Base-by-base conservation (phyloP, 805 yeast genomes). In the Yarrowia sp. region DNA sequence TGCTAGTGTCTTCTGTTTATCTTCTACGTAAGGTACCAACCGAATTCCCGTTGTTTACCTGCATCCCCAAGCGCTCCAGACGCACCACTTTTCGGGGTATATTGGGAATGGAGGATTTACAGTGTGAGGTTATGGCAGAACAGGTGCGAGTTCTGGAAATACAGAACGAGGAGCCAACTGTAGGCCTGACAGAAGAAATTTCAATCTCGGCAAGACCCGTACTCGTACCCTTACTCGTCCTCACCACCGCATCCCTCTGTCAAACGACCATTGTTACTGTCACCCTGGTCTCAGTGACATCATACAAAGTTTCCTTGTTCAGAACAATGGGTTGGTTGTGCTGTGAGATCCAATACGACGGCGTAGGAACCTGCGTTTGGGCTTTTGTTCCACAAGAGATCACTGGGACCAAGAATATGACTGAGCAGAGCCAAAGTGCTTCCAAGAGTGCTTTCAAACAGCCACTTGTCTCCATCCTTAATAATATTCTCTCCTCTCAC, bases 51-150 rank as follows among this genome's bases (percentile, higher is more conserved):
- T 53, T 53, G 59, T 53, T 53, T 53, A 53, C 59, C 14, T 53
- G 59, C 59, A 53, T 53, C 59, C 45, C 19, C 45, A 53, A 53
- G 59, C 59, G 59, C 59, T 53, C 59, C 45, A 53, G 59, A 38
- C 35, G 59, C 59, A 53, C 48, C 19, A 40, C 3, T 40, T 55
- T 55, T 22, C 45, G 38, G 61, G 35, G 46, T 8, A 15, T 9
- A 9, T 22, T 40, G 46, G 40, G 48, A 56, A 41, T 22, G 63
- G 63, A 26, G 63, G 63, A 41, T 41, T 56, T 56, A 41, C 63
- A 56, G 63, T 42, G 59, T 16, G 32, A 26, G 32, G 32, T 26
- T 26, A 26, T 26, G 32, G 32, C 32, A 26, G 32, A 26, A 26
- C 32, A 26, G 32, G 32, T 26, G 32, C 32, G 4, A 26, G 32